Conservation (phyloP, 1,139 yeast species). For the Sugiyamaella paludigena region DNA sequence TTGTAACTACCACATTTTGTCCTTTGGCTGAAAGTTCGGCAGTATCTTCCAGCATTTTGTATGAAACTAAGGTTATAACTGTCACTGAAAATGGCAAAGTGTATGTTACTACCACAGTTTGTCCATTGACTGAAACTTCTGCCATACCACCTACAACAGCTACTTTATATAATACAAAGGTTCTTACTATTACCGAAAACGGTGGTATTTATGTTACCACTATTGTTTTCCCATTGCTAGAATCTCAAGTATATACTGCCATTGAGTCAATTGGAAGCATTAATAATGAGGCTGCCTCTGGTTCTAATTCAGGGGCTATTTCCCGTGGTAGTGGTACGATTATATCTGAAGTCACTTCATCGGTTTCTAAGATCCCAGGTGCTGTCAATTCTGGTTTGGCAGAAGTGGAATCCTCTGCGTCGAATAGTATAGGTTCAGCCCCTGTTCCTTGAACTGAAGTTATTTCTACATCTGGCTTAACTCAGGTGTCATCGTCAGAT, state of each 20-base stretch:
- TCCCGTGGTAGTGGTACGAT: too few relatives aligned
- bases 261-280: constrained; percentile 1
- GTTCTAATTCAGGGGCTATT: too few relatives aligned
- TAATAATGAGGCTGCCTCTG: too few relatives aligned
- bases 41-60: background rate
- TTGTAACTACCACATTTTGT: constrained; percentile 11
- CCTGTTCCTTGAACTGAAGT: too few relatives aligned
- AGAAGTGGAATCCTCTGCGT: too few relatives aligned
- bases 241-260: constrained; percentile 2
- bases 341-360: too few relatives aligned
- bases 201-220: constrained; percentile 11
- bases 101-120: constrained; percentile 10
- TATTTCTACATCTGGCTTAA: too few relatives aligned
- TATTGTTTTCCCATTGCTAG: constrained; percentile 9
- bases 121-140: constrained; percentile 12
- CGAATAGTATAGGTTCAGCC: too few relatives aligned
- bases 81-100: constrained; percentile 1
- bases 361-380: too few relatives aligned
- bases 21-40: constrained; percentile 12
- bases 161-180: constrained; percentile 10
- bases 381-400: too few relatives aligned
- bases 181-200: constrained; percentile 5
- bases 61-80: constrained; percentile 6
- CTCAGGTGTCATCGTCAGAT: too few relatives aligned
- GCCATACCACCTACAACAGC: too few relatives aligned